These are phyloP conservation scores for Coemansia sp. DNA, from an alignment of 192 early-diverging fungal genomes.

Conservation along the genomic window DNA sequence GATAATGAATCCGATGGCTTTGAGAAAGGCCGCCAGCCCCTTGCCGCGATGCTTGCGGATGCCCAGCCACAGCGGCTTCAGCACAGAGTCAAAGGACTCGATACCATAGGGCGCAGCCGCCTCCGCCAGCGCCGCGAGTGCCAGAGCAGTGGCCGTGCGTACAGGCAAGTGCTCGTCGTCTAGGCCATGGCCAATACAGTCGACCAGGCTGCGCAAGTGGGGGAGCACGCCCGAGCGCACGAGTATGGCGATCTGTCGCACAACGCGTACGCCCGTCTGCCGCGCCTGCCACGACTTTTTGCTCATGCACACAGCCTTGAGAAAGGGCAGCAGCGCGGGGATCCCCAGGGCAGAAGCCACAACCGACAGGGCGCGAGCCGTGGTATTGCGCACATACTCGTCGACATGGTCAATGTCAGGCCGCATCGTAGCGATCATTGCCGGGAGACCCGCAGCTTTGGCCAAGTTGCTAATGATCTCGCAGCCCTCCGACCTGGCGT, in stretches of 20 bases:
- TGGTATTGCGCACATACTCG: slow-evolving; percentile 98
- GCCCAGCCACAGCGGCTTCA: slow-evolving; percentile 89
- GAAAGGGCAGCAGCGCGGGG: slow-evolving; percentile 88
- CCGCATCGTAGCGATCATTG: slow-evolving; percentile 99
- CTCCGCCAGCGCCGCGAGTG: slow-evolving; percentile 92
- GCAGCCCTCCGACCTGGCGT: slow-evolving; percentile 83
- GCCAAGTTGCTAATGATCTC: slow-evolving; percentile 97
- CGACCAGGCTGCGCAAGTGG: slow-evolving; percentile 89
- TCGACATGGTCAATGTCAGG: slow-evolving; percentile 97
- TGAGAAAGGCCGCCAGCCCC: slow-evolving; percentile 94
- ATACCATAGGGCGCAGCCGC: slow-evolving; percentile 98
- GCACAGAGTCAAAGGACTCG: slow-evolving; percentile 90
- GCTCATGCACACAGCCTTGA: slow-evolving; percentile 91
- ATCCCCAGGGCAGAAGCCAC: slow-evolving; percentile 96
- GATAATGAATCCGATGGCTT: slow-evolving; percentile 98
- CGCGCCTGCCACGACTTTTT: slow-evolving; percentile 98
- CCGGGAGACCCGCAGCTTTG: slow-evolving; percentile 95
- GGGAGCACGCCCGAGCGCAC: slow-evolving; percentile 93
- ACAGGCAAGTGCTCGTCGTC: slow-evolving; percentile 98
- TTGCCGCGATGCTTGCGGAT: slow-evolving; percentile 95
- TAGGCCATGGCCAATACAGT: slow-evolving; percentile 84
- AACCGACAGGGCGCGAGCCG: slow-evolving; percentile 94
- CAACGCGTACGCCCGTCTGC: slow-evolving; percentile 97
- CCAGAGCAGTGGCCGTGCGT: slow-evolving; percentile 90
- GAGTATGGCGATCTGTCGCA: slow-evolving; percentile 95